Percentiles rank a stretch among this genome's conserved stretches.
Conservation (phyloP, 139 green algal species). For the Zygnema cylindricum region DNA sequence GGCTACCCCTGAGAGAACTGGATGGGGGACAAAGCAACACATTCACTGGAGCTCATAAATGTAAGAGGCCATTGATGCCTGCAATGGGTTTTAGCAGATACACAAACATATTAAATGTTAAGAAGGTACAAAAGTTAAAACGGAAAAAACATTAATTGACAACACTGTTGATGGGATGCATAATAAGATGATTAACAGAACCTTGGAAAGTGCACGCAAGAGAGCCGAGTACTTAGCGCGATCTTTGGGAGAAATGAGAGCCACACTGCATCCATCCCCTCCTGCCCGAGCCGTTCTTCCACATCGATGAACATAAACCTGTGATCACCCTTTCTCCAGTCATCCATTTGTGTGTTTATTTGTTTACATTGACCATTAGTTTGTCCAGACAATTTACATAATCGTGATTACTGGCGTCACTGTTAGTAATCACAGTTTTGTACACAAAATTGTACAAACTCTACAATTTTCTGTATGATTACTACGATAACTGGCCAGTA, state of each 20-base stretch:
- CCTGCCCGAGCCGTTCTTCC: constrained; percentile 86
- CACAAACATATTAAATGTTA: background rate
- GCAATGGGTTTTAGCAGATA: background rate
- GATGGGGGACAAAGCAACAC: too few relatives aligned
- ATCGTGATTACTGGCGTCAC: too few relatives aligned
- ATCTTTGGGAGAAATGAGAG: constrained; percentile 76
- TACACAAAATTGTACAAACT: too few relatives aligned
- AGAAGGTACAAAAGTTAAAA: background rate
- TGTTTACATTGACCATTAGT: too few relatives aligned
- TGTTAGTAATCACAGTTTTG: too few relatives aligned
- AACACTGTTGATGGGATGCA: background rate
- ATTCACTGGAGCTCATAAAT: too few relatives aligned
- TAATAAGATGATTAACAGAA: background rate
- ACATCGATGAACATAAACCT: constrained; percentile 95
- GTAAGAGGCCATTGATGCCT: too few relatives aligned
- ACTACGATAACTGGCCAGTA: too few relatives aligned
- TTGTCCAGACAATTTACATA: too few relatives aligned
- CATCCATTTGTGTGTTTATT: too few relatives aligned
- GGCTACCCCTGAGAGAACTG: too few relatives aligned
- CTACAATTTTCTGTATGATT: too few relatives aligned
- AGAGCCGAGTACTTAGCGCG: constrained; percentile 32
- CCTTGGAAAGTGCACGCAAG: constrained; percentile 20
- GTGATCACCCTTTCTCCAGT: constrained; percentile 55
- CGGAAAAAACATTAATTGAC: background rate
- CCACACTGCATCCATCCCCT: constrained; percentile 76